A percentile compares a stretch with the other conserved stretches of the same genome.
Conservation (phyloP, 208 protist genomes). For the Crithidia acanthocephali region DNA sequence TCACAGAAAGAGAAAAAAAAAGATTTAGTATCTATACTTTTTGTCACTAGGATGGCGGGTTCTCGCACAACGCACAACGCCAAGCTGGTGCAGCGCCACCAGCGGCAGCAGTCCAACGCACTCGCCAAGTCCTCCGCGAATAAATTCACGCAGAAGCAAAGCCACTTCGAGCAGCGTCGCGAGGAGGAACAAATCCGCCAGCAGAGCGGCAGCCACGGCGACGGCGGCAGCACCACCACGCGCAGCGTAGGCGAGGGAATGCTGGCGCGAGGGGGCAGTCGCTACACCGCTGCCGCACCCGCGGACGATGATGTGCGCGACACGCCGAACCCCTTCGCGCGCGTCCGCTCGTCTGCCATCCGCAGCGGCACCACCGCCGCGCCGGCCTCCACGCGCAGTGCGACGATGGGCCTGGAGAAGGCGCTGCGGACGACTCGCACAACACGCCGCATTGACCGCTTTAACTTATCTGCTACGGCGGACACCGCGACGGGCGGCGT, state of each 20-base stretch:
- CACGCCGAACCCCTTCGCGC: slow-evolving; percentile 47
- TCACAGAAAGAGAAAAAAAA: too few species aligned
- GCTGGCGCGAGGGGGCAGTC: slow-evolving; percentile 7
- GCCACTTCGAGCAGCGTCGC: slow-evolving; percentile 71
- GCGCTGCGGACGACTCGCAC: slow-evolving; percentile 27
- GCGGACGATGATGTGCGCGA: slow-evolving; percentile 52
- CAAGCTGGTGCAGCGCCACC: slow-evolving; percentile 53
- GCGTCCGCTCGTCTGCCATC: slow-evolving; percentile 1
- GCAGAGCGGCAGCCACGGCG: slow-evolving; percentile 24
- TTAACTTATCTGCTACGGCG: slow-evolving; percentile 24
- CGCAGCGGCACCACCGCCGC: slow-evolving; percentile 26
- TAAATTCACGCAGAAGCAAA: slow-evolving; percentile 80
- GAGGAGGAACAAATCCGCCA: slow-evolving; percentile 68
- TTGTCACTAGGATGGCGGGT: slow-evolving; percentile 40
- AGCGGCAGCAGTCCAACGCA: slow-evolving; percentile 40
- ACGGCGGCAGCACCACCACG: slow-evolving; percentile 2
- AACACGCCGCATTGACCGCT: slow-evolving; percentile 43
- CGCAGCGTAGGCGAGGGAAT: slow-evolving; percentile 22
- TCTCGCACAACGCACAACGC: slow-evolving; percentile 53
- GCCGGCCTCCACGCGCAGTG: slow-evolving; percentile 39
- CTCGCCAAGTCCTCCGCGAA: slow-evolving; percentile 50
- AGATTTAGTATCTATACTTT: too few species aligned
- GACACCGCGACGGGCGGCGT: background rate
- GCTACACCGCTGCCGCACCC: slow-evolving; percentile 3
- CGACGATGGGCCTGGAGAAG: slow-evolving; percentile 32